Evolutionary conservation across 345 rosid genomes (phyloP).

Genomic region (Lepidium didymum): DNA sequence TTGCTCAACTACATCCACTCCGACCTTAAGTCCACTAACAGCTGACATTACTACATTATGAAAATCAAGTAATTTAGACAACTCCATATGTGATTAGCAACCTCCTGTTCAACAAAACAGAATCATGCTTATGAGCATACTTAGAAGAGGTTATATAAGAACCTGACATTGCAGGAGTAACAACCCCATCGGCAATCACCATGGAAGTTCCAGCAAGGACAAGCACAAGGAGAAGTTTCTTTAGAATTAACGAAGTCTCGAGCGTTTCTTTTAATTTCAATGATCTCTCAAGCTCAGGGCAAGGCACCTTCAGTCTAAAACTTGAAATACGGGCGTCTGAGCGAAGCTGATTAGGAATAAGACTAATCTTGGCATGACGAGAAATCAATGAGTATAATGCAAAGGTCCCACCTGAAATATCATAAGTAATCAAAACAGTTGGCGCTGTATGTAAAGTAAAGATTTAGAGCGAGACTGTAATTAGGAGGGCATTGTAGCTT

Average conservation of each 20-base stretch:
- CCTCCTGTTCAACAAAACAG: not conserved
- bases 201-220: constrained; percentile 97
- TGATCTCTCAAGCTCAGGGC: constrained; percentile 96
- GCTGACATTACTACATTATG: constrained; percentile 82
- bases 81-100: not conserved
- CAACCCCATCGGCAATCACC: constrained; percentile 98
- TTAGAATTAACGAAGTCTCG: constrained; percentile 63
- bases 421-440: not conserved
- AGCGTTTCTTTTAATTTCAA: constrained; percentile 90
- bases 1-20: constrained; percentile 61
- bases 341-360: constrained; percentile 94
- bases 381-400: constrained; percentile 95
- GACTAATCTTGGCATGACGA: constrained; percentile 95
- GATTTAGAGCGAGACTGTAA: not conserved
- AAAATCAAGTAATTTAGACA: constrained; percentile 11
- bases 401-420: constrained; percentile 82
- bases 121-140: constrained; percentile 8
- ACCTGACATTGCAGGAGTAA: constrained; percentile 99
- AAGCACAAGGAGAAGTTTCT: constrained; percentile 71
- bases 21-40: constrained; percentile 93
- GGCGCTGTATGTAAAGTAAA: not conserved
- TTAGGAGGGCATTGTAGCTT: constrained; percentile 1
- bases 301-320: constrained; percentile 95
- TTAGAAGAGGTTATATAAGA: constrained; percentile 14
- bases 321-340: constrained; percentile 95